Percentiles rank a stretch among this genome's conserved stretches.
phyloP scores from a whole-genome alignment of 2,329 filamentous ascomycete species.

The Penicillium sp. region DNA sequence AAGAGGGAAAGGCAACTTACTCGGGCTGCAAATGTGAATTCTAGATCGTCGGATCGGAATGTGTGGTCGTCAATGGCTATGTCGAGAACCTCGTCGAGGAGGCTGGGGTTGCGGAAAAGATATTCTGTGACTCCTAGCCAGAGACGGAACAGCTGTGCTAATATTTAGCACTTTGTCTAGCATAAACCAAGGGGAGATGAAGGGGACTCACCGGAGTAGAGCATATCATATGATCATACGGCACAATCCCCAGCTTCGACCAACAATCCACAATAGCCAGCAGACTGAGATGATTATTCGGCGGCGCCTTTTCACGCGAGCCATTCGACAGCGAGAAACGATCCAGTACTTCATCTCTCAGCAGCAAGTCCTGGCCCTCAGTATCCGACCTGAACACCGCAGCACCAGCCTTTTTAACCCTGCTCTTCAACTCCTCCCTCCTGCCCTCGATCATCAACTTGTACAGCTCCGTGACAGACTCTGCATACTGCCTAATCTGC shows the following conservation, averaged over 20 bases:
- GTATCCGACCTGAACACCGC: conserved; percentile 58
- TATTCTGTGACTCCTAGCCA: conserved; percentile 98
- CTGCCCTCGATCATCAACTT: conserved; percentile 94
- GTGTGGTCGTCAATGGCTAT: conserved; percentile 86
- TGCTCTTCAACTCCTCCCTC: conserved; percentile 64
- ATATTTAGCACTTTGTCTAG: background rate
- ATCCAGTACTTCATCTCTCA: conserved; percentile 78
- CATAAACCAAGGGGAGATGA: background rate
- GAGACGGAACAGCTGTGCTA: conserved; percentile 71
- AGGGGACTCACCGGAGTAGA: conserved; percentile 68
- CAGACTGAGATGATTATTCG: conserved; percentile 87
- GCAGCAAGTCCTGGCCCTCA: conserved; percentile 61
- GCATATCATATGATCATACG: conserved; percentile 99
- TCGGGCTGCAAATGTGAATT: conserved; percentile 94
- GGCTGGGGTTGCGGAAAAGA: conserved; percentile 75
- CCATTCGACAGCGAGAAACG: conserved; percentile 75
- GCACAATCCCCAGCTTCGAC: conserved; percentile 87
- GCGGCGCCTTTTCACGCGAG: conserved; percentile 62
- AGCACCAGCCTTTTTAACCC: conserved; percentile 76
- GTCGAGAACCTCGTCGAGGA: conserved; percentile 79
- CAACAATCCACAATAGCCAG: conserved; percentile 98
- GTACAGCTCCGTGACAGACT: conserved; percentile 88
- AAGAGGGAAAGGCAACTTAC: conserved; percentile 31
- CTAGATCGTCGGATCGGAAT: conserved; percentile 91
- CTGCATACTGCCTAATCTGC: conserved; percentile 92